A percentile compares a stretch with the other conserved stretches of the same genome.
phyloP scores from a whole-genome alignment of 2,329 filamentous ascomycete genomes.

The Fusarium abutilonis region DNA sequence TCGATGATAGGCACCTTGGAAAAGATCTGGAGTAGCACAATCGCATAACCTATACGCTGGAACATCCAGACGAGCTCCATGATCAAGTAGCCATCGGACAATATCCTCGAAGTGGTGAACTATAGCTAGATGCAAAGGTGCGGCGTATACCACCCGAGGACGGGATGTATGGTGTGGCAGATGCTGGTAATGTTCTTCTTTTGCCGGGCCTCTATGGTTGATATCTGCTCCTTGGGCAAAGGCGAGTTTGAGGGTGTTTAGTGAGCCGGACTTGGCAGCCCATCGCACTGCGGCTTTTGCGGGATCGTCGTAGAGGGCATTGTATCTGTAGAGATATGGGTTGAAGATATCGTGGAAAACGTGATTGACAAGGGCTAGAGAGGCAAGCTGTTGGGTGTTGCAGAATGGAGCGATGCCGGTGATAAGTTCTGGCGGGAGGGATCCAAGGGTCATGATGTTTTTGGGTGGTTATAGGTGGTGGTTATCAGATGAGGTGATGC shows the following conservation, averaged over 20 bases:
- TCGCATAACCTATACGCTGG: neutral
- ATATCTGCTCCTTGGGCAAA: conserved; percentile 10
- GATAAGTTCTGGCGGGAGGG: conserved; percentile 2
- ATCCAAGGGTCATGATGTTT: neutral
- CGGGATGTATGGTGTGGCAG: neutral
- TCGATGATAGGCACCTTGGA: no score
- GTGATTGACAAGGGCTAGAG: conserved; percentile 1
- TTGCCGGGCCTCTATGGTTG: neutral
- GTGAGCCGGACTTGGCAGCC: conserved; percentile 4
- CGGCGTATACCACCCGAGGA: neutral
- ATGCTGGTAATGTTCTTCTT: neutral
- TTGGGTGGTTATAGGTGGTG: neutral
- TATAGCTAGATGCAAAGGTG: conserved; percentile 13
- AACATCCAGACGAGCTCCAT: conserved; percentile 1
- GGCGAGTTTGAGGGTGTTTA: conserved; percentile 7
- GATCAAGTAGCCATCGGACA: conserved; percentile 17
- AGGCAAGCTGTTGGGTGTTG: neutral
- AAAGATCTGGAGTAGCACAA: neutral
- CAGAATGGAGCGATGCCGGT: neutral
- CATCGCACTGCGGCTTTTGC: neutral
- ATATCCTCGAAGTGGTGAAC: conserved; percentile 1
- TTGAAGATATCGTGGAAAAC: conserved; percentile 9
- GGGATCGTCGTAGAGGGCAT: conserved; percentile 8
- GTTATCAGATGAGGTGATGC: neutral
- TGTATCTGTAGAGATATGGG: conserved; percentile 6